Evolutionary conservation across 2,329 filamentous ascomycete species (phyloP).

Genomic region (Colletotrichum sp.): DNA sequence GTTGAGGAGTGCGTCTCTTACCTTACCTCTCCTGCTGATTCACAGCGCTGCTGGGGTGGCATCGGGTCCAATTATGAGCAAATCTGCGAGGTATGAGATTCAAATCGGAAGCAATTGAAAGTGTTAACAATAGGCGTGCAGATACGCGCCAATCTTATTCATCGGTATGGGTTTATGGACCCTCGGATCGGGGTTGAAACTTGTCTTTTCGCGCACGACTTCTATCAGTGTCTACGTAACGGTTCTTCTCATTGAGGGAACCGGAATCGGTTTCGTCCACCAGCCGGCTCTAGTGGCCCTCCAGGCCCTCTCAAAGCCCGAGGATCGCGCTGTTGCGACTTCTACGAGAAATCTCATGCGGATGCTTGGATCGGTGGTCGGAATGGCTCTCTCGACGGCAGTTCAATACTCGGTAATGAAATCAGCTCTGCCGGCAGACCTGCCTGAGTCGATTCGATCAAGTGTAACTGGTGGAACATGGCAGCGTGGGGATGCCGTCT

Average conservation of each 20-base stretch:
- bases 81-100: background rate
- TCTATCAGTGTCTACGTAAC: background rate
- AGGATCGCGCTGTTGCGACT: background rate
- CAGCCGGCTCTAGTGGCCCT: background rate
- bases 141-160: background rate
- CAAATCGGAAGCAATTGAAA: fast-evolving
- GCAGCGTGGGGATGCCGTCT: background rate
- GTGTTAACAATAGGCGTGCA: background rate
- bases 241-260: background rate
- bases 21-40: background rate
- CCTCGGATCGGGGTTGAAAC: background rate
- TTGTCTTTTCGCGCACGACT: background rate
- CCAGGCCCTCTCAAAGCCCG: background rate
- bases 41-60: background rate
- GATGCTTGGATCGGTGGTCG: background rate
- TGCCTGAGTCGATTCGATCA: background rate
- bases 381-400: background rate
- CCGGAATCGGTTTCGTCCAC: background rate
- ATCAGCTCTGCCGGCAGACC: background rate
- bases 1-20: background rate
- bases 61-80: background rate
- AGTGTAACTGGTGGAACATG: background rate
- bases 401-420: background rate
- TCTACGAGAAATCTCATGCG: background rate
- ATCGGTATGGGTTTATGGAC: background rate